Evolutionary conservation across 768 basidiomycete genomes (phyloP).

Genomic region (Termitomyces titanicus): DNA sequence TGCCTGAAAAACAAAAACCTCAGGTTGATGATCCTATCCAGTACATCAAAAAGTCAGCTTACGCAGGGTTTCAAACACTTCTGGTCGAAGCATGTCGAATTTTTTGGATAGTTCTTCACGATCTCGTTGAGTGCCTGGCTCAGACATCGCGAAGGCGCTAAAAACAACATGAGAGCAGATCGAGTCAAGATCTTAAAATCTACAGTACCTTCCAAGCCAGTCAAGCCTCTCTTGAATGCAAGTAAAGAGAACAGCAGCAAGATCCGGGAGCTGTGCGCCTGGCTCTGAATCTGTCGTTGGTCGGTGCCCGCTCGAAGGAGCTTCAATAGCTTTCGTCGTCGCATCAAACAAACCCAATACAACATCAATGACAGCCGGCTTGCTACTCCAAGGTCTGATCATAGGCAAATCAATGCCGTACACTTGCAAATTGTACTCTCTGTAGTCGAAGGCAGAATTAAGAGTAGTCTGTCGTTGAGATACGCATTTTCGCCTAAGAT

Average conservation of each 20-base stretch:
- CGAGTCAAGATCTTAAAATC: background rate
- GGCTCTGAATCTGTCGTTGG: constrained; percentile 31
- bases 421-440: constrained; percentile 63
- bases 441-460: constrained; percentile 70
- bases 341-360: constrained; percentile 69
- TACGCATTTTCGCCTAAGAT: background rate
- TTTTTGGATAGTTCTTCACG: constrained; percentile 56
- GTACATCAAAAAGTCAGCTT: constrained; percentile 24
- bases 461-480: constrained; percentile 54
- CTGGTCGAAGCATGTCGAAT: constrained; percentile 70
- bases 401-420: constrained; percentile 76
- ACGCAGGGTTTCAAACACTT: constrained; percentile 81
- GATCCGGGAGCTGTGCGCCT: constrained; percentile 55
- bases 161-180: background rate
- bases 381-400: constrained; percentile 84
- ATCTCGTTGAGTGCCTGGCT: constrained; percentile 51
- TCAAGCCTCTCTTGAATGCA: constrained; percentile 66
- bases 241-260: constrained; percentile 60
- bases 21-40: background rate
- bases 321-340: constrained; percentile 48
- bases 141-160: constrained; percentile 44
- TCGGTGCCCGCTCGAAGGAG: constrained; percentile 24
- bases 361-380: constrained; percentile 60
- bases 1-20: constrained; percentile 38
- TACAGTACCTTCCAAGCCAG: constrained; percentile 57